Evolutionary conservation across 192 early-diverging fungal species (phyloP), one percentile per base, ranked within the genome.

Genomic region (Paraglomus brasilianum): DNA sequence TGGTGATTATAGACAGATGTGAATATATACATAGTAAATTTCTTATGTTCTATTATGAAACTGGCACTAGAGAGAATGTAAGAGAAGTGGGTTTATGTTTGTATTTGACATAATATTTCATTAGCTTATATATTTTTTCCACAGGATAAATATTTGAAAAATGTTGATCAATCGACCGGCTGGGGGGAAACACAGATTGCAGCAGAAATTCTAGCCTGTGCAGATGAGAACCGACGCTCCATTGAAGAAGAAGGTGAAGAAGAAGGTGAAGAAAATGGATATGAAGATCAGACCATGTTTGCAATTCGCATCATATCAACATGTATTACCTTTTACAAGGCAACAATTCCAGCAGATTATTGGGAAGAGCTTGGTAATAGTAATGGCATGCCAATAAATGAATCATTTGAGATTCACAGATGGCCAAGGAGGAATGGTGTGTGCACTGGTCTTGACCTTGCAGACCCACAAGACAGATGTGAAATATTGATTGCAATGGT

Each of bases 61-160:
- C n/a, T n/a, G n/a, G n/a, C n/a, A n/a, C n/a, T n/a, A n/a, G n/a
- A n/a, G n/a, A n/a, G n/a, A n/a, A n/a, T n/a, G n/a, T n/a, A n/a
- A n/a, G n/a, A n/a, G n/a, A n/a, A n/a, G n/a, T n/a, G n/a, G n/a
- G n/a, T n/a, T n/a, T n/a, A n/a, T n/a, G n/a, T n/a, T 39, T 11
- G 42, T 38, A 39, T 59, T 59, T 59, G 42, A 39, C 42, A 17
- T 59, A n/a, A 14, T 30, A 41, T 30, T n/a, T 58, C 42, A 1
- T 58, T 58, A 41, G 38, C 6, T 40, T 41, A 58, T 41, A 58
- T 41, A 2, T 3, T 8, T 58, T 41, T 41, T 58, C 13, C 13
- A 58, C 10, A 58, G 56, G 56, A 58, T 39, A 58, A 58, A 58
- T 15, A 58, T 58, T 41, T 58, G 13, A 58, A 58, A 58, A 58